Conservation (phyloP, 2,329 filamentous ascomycete genomes). For the Gremmenia infestans region DNA sequence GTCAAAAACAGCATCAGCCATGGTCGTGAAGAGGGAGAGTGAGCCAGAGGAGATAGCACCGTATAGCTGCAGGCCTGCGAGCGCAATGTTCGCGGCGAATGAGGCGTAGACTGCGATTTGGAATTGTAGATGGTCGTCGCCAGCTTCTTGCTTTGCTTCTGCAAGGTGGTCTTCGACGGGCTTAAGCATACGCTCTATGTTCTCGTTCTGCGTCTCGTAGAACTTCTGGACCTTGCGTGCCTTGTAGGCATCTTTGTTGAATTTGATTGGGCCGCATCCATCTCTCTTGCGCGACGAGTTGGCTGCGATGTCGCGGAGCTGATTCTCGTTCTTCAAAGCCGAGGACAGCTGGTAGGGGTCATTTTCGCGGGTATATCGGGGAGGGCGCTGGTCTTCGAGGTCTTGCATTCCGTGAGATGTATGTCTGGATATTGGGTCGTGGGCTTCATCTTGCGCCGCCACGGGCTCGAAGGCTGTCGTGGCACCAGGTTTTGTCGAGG, state of each 20-base stretch:
- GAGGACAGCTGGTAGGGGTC: slow-evolving; percentile 80
- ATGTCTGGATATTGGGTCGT: slow-evolving; percentile 28
- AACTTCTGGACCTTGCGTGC: slow-evolving; percentile 61
- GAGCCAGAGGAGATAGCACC: slow-evolving; percentile 82
- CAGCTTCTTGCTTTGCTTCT: slow-evolving; percentile 69
- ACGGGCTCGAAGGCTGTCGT: slow-evolving; percentile 38
- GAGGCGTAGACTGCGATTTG: slow-evolving; percentile 61
- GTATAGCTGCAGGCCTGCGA: slow-evolving; percentile 81
- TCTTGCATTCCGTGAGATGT: slow-evolving; percentile 31
- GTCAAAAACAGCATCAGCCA: slow-evolving; percentile 94
- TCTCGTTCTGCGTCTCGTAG: slow-evolving; percentile 88
- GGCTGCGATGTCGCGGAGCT: slow-evolving; percentile 72
- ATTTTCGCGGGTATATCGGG: slow-evolving; percentile 43
- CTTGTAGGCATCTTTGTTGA: slow-evolving; percentile 35
- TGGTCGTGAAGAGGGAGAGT: slow-evolving; percentile 94
- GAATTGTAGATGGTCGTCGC: slow-evolving; percentile 74
- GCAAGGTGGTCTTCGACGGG: slow-evolving; percentile 86
- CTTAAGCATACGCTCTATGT: slow-evolving; percentile 87
- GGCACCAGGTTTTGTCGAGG: slow-evolving; percentile 32
- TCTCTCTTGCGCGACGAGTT: slow-evolving; percentile 75
- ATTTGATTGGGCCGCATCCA: slow-evolving; percentile 36
- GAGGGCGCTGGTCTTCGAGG: slow-evolving; percentile 36
- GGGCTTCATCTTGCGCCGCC: slow-evolving; percentile 22
- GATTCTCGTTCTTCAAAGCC: slow-evolving; percentile 69
- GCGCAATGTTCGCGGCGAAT: slow-evolving; percentile 73